These are phyloP conservation scores for Diversispora epigaea DNA, from an alignment of 192 early-diverging fungal species.

Conservation along the genomic window DNA sequence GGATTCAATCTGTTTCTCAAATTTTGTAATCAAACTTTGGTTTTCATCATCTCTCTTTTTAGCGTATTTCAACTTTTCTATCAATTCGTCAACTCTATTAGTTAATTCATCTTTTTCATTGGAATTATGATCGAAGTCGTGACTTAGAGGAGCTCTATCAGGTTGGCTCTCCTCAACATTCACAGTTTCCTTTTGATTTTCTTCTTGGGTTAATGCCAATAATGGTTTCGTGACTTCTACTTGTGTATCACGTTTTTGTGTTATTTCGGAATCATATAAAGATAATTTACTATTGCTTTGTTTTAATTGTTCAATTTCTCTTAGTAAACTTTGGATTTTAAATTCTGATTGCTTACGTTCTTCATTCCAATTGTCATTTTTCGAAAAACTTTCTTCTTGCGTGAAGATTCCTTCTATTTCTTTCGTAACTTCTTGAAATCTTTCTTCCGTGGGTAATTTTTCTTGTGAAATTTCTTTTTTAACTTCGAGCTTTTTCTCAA, in stretches of 20 bases:
- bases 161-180: too few species aligned
- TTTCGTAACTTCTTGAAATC: background rate
- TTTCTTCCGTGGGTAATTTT: background rate
- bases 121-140: too few species aligned
- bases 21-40: too few species aligned
- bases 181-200: too few species aligned
- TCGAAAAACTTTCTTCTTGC: background rate
- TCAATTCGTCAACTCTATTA: too few species aligned
- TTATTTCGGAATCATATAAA: background rate
- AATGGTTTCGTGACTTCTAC: background rate
- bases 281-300: slow-evolving; percentile 2
- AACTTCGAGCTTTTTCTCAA: slow-evolving; percentile 1
- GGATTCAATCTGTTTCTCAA: too few species aligned
- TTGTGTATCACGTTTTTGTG: background rate
- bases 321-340: background rate
- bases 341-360: background rate
- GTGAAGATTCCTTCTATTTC: background rate
- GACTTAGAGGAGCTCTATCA: too few species aligned
- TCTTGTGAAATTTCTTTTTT: background rate
- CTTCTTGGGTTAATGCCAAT: too few species aligned
- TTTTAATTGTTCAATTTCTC: slow-evolving; percentile 7
- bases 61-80: too few species aligned
- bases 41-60: too few species aligned
- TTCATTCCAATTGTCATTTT: background rate
- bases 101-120: too few species aligned